Conservation (phyloP, 2,329 filamentous ascomycete genomes). For the Aspergillus pseudotamarii region DNA sequence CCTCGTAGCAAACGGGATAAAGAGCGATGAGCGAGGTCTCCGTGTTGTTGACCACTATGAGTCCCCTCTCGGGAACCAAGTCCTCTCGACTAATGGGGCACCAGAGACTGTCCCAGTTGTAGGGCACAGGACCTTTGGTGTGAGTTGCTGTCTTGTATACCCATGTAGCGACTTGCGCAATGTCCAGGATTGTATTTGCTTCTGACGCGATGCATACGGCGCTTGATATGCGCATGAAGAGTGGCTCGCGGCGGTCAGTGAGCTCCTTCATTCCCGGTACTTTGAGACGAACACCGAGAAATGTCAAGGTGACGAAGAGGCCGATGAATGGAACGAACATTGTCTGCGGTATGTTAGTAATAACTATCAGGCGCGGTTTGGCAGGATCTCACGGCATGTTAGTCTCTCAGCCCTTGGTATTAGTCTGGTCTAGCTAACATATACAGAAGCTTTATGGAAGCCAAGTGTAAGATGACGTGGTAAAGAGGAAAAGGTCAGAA, state of each 20-base stretch:
- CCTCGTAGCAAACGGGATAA: background rate
- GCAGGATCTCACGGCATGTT: background rate
- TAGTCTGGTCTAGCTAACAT: background rate
- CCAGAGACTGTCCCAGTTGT: background rate
- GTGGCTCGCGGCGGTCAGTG: slow-evolving; percentile 13
- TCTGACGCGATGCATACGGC: slow-evolving; percentile 18
- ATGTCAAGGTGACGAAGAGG: slow-evolving; percentile 22
- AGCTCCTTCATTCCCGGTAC: slow-evolving; percentile 25
- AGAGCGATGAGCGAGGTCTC: background rate
- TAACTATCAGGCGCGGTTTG: background rate
- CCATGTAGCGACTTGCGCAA: slow-evolving; percentile 13
- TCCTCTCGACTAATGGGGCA: background rate
- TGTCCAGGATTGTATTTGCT: slow-evolving; percentile 19
- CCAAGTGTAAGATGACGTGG: slow-evolving; percentile 10
- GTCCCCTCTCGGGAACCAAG: background rate
- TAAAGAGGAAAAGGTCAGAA: slow-evolving; percentile 6
- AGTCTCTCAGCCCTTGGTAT: background rate
- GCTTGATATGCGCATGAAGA: slow-evolving; percentile 20
- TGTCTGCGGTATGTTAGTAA: slow-evolving; percentile 5
- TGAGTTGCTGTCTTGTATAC: slow-evolving; percentile 4
- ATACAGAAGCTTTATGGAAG: background rate
- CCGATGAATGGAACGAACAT: slow-evolving; percentile 28
- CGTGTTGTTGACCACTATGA: background rate
- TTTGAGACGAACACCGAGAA: slow-evolving; percentile 28
- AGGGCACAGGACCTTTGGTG: background rate